Evolutionary conservation across 1,139 yeast species (phyloP).

Genomic region (Suhomyces bribrorum): DNA sequence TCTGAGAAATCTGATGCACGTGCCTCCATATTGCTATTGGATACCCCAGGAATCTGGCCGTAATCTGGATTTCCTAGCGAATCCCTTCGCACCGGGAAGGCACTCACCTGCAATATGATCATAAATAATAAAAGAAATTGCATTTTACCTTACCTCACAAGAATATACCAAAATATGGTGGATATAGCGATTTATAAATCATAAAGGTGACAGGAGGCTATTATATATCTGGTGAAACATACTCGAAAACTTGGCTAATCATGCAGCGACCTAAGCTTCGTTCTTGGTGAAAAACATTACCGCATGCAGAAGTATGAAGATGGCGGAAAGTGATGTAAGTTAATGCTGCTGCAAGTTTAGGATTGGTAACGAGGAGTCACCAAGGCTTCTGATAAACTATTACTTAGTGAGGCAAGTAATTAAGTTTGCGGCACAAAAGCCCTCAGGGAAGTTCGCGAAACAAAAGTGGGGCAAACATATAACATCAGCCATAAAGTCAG

Average conservation of each 20-base stretch:
- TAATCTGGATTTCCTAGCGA: background rate
- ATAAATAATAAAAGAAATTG: conserved; percentile 1
- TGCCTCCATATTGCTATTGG: background rate
- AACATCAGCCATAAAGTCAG: background rate
- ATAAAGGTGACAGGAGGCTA: background rate
- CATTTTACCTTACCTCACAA: background rate
- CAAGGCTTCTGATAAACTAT: background rate
- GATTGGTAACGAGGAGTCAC: conserved; percentile 2
- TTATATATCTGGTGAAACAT: background rate
- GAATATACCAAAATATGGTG: too few relatives aligned
- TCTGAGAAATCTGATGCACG: background rate
- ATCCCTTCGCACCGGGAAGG: conserved; percentile 9
- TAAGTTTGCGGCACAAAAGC: background rate
- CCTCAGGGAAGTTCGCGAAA: background rate
- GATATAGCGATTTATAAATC: too few relatives aligned
- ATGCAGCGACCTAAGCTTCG: background rate
- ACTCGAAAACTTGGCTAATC: background rate
- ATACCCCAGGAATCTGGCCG: background rate
- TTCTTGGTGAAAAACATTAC: background rate
- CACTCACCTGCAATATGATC: conserved; percentile 5
- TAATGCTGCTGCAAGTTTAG: background rate
- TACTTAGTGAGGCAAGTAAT: conserved; percentile 2
- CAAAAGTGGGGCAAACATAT: background rate
- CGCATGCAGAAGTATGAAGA: background rate
- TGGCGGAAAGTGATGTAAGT: background rate